Percentiles rank a stretch among this genome's conserved stretches.
Conservation (phyloP, 2,329 filamentous ascomycete species). For the Hymenoscyphus occultus region DNA sequence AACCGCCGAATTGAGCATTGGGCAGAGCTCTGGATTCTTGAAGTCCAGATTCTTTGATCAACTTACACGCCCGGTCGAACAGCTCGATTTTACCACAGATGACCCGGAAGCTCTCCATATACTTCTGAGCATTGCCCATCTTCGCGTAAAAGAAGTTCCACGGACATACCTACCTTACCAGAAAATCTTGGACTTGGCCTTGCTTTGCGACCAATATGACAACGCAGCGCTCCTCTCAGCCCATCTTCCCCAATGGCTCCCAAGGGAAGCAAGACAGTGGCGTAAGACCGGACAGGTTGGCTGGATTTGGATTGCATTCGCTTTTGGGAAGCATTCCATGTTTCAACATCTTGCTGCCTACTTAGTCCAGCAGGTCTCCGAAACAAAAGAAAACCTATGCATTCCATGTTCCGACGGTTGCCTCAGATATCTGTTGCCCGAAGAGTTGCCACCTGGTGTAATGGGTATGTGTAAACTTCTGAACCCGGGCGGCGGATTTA, state of each 20-base stretch:
- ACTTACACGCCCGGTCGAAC: neutral
- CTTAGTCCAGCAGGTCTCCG: neutral
- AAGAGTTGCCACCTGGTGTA: neutral
- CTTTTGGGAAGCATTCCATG: neutral
- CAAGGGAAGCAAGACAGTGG: neutral
- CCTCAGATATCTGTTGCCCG: neutral
- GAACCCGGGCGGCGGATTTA: neutral
- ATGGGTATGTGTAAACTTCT: neutral
- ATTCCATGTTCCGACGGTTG: neutral
- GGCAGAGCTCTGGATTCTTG: neutral
- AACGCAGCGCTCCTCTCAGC: neutral
- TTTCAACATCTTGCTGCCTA: neutral
- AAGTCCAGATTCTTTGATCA: neutral
- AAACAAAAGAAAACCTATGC: neutral
- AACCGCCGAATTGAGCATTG: neutral
- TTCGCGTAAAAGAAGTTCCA: neutral
- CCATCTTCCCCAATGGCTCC: neutral
- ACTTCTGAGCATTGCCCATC: neutral
- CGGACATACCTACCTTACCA: neutral
- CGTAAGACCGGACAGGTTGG: neutral
- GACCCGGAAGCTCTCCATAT: neutral
- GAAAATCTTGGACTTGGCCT: neutral
- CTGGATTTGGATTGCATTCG: neutral
- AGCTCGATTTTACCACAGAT: neutral
- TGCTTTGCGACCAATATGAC: slow-evolving; percentile 4